phyloP scores from a whole-genome alignment of 257 asterid genomes.

The Ilex aquifolium region DNA sequence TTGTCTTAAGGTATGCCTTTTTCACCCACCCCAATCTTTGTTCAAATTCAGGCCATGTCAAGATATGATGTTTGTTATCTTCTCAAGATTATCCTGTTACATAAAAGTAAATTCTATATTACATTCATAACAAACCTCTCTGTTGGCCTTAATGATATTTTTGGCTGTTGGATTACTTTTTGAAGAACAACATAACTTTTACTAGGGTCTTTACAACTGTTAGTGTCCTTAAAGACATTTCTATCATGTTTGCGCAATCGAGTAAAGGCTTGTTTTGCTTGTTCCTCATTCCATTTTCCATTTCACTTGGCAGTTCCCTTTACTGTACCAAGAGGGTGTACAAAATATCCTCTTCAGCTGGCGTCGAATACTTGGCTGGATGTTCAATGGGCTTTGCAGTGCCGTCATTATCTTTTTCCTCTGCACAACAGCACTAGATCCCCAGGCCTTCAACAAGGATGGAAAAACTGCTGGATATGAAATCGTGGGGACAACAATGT shows the following conservation, averaged over 20 bases:
- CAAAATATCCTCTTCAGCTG: constrained; percentile 90
- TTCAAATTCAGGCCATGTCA: background rate
- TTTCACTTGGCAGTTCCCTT: constrained; percentile 62
- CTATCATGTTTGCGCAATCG: background rate
- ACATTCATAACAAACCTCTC: too few relatives aligned
- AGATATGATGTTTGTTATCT: background rate
- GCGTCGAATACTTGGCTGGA: constrained; percentile 90
- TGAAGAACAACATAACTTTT: too few relatives aligned
- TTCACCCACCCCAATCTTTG: background rate
- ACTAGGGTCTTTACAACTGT: too few relatives aligned
- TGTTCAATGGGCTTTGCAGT: constrained; percentile 65
- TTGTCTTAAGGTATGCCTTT: constrained; percentile 63
- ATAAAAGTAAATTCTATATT: too few relatives aligned
- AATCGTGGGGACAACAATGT: constrained; percentile 74
- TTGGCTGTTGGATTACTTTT: too few relatives aligned
- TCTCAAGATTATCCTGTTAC: background rate
- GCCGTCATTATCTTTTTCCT: constrained; percentile 80
- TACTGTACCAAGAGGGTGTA: constrained; percentile 94
- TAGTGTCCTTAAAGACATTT: background rate
- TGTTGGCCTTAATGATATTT: too few relatives aligned
- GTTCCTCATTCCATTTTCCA: constrained; percentile 8
- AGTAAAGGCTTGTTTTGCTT: background rate
- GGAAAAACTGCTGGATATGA: constrained; percentile 61
- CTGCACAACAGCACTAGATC: constrained; percentile 46
- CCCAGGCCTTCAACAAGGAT: constrained; percentile 52